Percentiles rank a stretch among this genome's conserved stretches.
Evolutionary conservation across 768 basidiomycete species (phyloP).

Genomic region (Xanthoconium purpureum): DNA sequence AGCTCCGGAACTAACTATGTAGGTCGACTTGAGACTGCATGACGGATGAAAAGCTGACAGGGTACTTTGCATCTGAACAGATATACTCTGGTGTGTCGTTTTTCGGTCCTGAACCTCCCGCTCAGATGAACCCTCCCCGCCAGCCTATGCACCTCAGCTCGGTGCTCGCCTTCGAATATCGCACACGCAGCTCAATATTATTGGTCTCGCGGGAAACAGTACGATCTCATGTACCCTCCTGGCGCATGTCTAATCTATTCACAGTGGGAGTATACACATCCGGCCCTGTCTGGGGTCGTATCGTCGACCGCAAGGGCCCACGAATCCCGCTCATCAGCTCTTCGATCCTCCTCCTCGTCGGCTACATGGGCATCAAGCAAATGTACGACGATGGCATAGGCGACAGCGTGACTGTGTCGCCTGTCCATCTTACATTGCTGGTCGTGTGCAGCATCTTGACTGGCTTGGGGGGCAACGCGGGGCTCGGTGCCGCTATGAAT

Average conservation of each 20-base stretch:
- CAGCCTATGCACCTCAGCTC: conserved; percentile 86
- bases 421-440: conserved; percentile 47
- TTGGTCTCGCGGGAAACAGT: conserved; percentile 81
- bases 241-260: background rate
- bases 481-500: conserved; percentile 69
- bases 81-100: conserved; percentile 29
- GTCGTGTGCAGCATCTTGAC: conserved; percentile 66
- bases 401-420: conserved; percentile 36
- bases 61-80: conserved; percentile 5
- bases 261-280: conserved; percentile 73
- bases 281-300: conserved; percentile 76
- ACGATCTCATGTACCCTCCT: conserved; percentile 18
- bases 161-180: conserved; percentile 70
- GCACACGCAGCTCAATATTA: conserved; percentile 79
- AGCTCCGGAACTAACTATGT: conserved; percentile 77
- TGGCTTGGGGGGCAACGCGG: conserved; percentile 74
- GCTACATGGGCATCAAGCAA: conserved; percentile 71
- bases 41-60: background rate
- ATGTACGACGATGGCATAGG: conserved; percentile 60
- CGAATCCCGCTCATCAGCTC: conserved; percentile 59
- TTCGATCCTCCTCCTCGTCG: conserved; percentile 57
- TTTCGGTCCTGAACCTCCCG: background rate
- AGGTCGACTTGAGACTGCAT: conserved; percentile 25
- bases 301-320: conserved; percentile 74
- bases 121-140: background rate